Percentiles rank a stretch among this genome's conserved stretches.
These are phyloP conservation scores for Podaxis sp. DNA, from an alignment of 768 basidiomycete species.

Conservation along the genomic window DNA sequence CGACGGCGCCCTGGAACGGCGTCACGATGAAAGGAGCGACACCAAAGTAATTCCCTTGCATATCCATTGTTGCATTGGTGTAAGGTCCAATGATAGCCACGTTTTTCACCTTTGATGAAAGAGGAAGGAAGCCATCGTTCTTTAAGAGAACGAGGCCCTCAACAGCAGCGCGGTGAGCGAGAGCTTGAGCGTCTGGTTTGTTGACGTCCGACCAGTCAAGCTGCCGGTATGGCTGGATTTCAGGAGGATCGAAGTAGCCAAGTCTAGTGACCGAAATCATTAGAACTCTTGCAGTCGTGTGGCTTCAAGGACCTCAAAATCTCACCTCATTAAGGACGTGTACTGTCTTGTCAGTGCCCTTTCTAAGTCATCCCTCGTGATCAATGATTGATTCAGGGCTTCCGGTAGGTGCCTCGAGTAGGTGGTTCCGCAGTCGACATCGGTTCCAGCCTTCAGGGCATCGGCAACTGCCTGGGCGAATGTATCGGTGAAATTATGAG, in stretches of 20 bases:
- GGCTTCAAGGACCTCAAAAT: background rate
- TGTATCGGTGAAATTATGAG: conserved; percentile 46
- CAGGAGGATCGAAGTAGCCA: conserved; percentile 55
- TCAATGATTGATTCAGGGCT: conserved; percentile 46
- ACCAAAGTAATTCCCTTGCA: conserved; percentile 61
- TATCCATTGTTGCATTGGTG: conserved; percentile 51
- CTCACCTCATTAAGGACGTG: conserved; percentile 50
- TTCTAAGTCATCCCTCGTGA: conserved; percentile 42
- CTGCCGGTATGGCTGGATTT: conserved; percentile 48
- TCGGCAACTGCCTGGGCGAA: conserved; percentile 47
- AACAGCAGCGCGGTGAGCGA: conserved; percentile 49
- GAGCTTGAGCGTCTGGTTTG: conserved; percentile 40
- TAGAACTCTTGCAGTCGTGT: background rate
- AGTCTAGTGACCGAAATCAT: conserved; percentile 32
- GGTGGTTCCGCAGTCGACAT: conserved; percentile 52
- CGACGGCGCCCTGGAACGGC: conserved; percentile 45
- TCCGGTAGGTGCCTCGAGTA: conserved; percentile 43
- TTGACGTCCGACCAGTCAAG: conserved; percentile 49
- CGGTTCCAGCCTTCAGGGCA: conserved; percentile 51
- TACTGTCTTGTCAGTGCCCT: conserved; percentile 45
- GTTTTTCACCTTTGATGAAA: conserved; percentile 40
- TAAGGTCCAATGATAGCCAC: conserved; percentile 61
- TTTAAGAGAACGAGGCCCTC: conserved; percentile 61
- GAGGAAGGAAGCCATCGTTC: conserved; percentile 59
- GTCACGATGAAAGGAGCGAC: conserved; percentile 54